A percentile compares a stretch with the other conserved stretches of the same genome.
Evolutionary conservation across 352 stramenopile genomes (phyloP).

Genomic region (Bremia lactucae): DNA sequence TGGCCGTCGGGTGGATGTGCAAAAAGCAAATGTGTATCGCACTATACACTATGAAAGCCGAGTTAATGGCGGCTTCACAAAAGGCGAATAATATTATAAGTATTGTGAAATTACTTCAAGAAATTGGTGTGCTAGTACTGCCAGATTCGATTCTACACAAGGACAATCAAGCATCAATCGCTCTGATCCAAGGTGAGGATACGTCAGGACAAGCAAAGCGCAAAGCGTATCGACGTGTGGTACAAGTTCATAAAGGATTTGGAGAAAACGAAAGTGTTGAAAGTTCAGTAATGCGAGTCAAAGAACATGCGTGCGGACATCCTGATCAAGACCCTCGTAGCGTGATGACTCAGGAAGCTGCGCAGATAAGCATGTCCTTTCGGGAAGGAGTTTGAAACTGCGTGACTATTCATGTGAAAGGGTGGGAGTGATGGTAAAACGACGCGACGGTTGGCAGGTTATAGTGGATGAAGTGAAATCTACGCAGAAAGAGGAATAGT

Average conservation of each 20-base stretch:
- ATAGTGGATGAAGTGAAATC: too few relatives aligned
- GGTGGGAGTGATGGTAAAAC: too few relatives aligned
- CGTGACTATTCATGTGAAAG: too few relatives aligned
- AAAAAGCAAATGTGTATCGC: background rate
- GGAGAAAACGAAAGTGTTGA: background rate
- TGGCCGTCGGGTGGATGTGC: background rate
- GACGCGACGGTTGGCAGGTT: too few relatives aligned
- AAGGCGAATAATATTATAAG: too few relatives aligned
- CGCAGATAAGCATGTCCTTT: background rate
- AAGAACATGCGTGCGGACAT: background rate
- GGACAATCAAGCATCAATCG: background rate
- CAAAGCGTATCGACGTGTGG: background rate
- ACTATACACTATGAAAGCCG: background rate
- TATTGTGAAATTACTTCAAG: too few relatives aligned
- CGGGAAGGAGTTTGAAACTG: conserved; percentile 3
- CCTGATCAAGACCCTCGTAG: background rate
- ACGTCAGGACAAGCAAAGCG: background rate
- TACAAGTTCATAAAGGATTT: background rate
- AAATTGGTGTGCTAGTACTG: too few relatives aligned
- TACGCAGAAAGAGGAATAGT: too few relatives aligned
- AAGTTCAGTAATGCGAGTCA: background rate
- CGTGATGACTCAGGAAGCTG: background rate
- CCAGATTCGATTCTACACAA: background rate
- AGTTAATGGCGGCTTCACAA: background rate
- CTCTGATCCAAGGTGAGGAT: background rate